Conservation (phyloP, 345 rosid genomes). For the Eucalyptus cloeziana region DNA sequence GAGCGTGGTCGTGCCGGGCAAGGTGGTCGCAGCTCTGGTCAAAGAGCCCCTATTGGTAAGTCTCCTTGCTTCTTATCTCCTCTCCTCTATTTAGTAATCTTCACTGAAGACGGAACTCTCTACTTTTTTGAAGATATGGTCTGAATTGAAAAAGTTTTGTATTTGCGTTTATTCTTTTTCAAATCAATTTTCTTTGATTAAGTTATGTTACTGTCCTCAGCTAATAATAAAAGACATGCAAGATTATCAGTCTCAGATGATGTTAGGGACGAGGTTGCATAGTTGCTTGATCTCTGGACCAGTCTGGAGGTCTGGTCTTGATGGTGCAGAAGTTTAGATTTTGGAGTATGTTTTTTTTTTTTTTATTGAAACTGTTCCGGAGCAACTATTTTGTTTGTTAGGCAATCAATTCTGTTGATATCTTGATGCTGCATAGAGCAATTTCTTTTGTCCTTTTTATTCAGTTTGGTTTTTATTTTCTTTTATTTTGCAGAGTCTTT, state of each 20-base stretch:
- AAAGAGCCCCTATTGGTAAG: constrained; percentile 46
- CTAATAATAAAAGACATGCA: neutral
- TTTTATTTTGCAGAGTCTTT: neutral
- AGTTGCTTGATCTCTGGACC: neutral
- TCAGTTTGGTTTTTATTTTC: neutral
- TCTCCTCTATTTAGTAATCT: neutral
- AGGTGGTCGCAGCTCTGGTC: constrained; percentile 50
- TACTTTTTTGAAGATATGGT: neutral
- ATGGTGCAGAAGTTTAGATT: neutral
- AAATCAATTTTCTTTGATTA: neutral
- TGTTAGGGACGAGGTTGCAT: neutral
- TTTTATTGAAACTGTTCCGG: neutral
- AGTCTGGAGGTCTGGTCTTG: neutral
- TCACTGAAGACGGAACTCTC: neutral
- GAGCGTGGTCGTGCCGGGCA: constrained; percentile 53
- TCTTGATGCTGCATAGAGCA: neutral
- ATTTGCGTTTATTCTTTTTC: neutral
- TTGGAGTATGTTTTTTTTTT: neutral
- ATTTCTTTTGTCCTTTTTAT: neutral
- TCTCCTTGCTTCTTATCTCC: neutral
- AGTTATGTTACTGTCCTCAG: neutral
- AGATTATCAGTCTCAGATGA: neutral
- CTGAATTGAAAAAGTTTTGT: neutral
- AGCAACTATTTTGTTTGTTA: neutral
- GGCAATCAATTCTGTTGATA: neutral